A percentile compares a stretch with the other conserved stretches of the same genome.
Conservation (phyloP, 352 stramenopile species). For the Pseudoperonospora humuli region DNA sequence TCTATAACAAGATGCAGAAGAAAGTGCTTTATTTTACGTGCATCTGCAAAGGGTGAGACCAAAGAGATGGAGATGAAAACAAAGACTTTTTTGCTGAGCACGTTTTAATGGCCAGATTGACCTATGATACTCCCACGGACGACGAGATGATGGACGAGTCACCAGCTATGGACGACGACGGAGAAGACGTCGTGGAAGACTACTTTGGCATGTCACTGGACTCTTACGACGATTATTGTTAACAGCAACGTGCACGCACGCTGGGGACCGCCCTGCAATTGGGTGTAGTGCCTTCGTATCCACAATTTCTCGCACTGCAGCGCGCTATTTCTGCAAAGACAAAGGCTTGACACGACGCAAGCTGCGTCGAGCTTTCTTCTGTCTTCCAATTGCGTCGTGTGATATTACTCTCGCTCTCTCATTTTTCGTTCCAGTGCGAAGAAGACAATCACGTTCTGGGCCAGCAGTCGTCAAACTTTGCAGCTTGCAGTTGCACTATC, state of each 20-base stretch:
- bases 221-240: conserved; percentile 37
- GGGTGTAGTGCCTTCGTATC: conserved; percentile 1
- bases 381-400: conserved; percentile 15
- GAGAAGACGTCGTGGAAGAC: conserved; percentile 70
- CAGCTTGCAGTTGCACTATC: conserved; percentile 14
- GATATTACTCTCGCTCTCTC: conserved; percentile 16
- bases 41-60: conserved; percentile 79
- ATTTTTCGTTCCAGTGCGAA: conserved; percentile 6
- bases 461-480: conserved; percentile 12
- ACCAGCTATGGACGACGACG: conserved; percentile 60
- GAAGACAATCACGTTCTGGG: conserved; percentile 14
- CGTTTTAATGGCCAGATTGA: conserved; percentile 19
- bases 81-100: not conserved
- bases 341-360: conserved; percentile 4
- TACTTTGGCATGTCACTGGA: conserved; percentile 84
- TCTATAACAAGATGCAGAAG: conserved; percentile 90
- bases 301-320: conserved; percentile 14
- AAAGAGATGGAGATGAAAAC: not conserved
- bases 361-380: not conserved
- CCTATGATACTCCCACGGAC: conserved; percentile 62
- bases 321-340: conserved; percentile 18
- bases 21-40: conserved; percentile 92
- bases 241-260: conserved; percentile 2
- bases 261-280: conserved; percentile 5
- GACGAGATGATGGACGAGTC: conserved; percentile 78